Conservation (phyloP, 139 green algal species). For the Auxenochlorella protothecoides region DNA sequence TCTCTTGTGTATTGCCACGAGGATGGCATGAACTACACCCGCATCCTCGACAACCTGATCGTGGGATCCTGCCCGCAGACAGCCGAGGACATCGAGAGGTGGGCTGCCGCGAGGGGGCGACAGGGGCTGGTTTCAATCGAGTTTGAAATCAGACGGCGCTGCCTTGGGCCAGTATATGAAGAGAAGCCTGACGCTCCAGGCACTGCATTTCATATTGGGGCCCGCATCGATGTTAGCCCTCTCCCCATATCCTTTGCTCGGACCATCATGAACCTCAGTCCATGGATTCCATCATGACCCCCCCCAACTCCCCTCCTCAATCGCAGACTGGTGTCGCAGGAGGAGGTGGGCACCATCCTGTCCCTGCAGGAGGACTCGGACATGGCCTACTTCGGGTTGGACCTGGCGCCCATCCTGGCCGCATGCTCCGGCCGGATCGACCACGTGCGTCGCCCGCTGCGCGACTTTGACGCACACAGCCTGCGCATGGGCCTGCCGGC, state of each 20-base stretch:
- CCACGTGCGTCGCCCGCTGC: not conserved
- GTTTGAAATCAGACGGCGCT: too few species aligned
- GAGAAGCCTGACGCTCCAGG: too few species aligned
- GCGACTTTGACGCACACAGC: constrained; percentile 87
- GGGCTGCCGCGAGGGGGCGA: not conserved
- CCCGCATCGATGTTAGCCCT: too few species aligned
- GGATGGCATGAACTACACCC: constrained; percentile 82
- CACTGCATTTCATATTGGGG: too few species aligned
- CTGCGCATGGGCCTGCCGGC: constrained; percentile 44
- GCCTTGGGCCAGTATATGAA: too few species aligned
- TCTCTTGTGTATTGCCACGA: constrained; percentile 77
- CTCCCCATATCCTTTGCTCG: too few species aligned
- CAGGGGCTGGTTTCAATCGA: too few species aligned
- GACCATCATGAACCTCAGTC: too few species aligned
- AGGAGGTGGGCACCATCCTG: constrained; percentile 65
- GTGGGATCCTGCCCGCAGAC: constrained; percentile 86
- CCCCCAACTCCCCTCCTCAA: too few species aligned
- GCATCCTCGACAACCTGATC: constrained; percentile 78
- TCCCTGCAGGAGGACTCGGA: constrained; percentile 84
- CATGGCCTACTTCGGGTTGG: constrained; percentile 79
- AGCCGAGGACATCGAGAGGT: constrained; percentile 58
- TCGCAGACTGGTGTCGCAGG: constrained; percentile 45
- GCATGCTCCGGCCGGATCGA: constrained; percentile 45
- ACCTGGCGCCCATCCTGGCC: constrained; percentile 55
- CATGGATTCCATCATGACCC: not conserved